Conservation (phyloP, 129 eudicot genomes). For the Tagetes patula region DNA sequence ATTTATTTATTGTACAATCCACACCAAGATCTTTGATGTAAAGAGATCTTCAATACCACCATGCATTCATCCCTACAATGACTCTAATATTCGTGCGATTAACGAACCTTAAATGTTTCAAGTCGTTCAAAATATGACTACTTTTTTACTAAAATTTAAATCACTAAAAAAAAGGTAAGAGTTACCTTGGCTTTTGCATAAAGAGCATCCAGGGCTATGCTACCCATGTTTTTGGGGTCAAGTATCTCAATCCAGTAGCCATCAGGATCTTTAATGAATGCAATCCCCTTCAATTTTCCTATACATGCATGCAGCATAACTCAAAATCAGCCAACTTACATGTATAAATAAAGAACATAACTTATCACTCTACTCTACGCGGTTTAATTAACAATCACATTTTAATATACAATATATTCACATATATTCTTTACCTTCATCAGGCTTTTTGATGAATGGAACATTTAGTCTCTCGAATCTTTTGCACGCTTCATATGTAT, state of each 20-base stretch:
- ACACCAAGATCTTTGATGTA: neutral
- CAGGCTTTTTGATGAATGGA: constrained; percentile 79
- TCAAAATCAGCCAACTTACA: constrained; percentile 1
- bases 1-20: neutral
- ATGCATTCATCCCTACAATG: neutral
- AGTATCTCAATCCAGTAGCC: constrained; percentile 99
- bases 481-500: constrained; percentile 74
- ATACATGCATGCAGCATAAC: constrained; percentile 15
- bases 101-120: neutral
- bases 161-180: neutral
- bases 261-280: constrained; percentile 95
- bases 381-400: neutral
- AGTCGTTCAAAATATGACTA: neutral
- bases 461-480: constrained; percentile 63
- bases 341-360: neutral
- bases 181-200: constrained; percentile 33
- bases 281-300: constrained; percentile 88
- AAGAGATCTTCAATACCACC: neutral
- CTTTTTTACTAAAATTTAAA: neutral
- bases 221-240: constrained; percentile 54
- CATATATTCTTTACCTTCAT: constrained; percentile 56
- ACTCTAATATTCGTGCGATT: neutral
- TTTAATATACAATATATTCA: too few relatives aligned
- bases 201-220: constrained; percentile 47
- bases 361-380: neutral